Base-by-base conservation (phyloP, 768 basidiomycete species). In the Xerocomellus intermedius region DNA sequence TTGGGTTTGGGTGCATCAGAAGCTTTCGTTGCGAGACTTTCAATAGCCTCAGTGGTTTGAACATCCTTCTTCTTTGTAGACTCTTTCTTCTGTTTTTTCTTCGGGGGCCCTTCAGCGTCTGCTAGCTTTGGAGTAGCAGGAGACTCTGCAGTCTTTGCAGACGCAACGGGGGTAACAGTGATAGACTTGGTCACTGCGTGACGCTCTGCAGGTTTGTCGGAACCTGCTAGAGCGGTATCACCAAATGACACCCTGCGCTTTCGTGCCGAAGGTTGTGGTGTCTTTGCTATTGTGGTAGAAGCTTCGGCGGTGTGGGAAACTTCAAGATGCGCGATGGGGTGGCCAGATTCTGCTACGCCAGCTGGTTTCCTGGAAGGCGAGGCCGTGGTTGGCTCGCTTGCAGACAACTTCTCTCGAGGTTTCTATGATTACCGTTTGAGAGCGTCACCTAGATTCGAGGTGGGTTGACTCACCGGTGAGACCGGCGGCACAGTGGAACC, bases 201-300 rank as follows among this genome's bases (percentile, higher is more conserved):
- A 10, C 30, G 54, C 48, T 45, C 50, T 12, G 42, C 28, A 21
- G 22, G 37, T 19, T 53, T 42, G 10, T 52, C 42, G 19, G 39
- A 7, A 17, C 30, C 22, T 1, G 24, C 33, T 21, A 17, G 3
- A 22, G 36, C 7, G 10, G 41, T 24, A 3, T 32, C 37, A n/a
- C 33, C 43, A 24, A 60, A 58, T 3, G 61, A 61, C 41, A 56
- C 55, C 54, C 60, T 73, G 36, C 64, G 71, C 56, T 69, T 75
- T 62, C 64, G 67, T 50, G 50, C 49, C 8, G 51, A 24, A 16
- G 58, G 37, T 1, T 48, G 49, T 0, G 58, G 35, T 17, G 44
- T 38, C 39, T 42, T 46, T 28, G 30, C 19, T 9, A 50, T 17
- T 8, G 30, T 37, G 37, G 32, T 7, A 39, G 55, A 22, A n/a